These are phyloP conservation scores for Zygotorulaspora mrakii DNA, from an alignment of 1,139 yeast genomes.

Conservation along the genomic window DNA sequence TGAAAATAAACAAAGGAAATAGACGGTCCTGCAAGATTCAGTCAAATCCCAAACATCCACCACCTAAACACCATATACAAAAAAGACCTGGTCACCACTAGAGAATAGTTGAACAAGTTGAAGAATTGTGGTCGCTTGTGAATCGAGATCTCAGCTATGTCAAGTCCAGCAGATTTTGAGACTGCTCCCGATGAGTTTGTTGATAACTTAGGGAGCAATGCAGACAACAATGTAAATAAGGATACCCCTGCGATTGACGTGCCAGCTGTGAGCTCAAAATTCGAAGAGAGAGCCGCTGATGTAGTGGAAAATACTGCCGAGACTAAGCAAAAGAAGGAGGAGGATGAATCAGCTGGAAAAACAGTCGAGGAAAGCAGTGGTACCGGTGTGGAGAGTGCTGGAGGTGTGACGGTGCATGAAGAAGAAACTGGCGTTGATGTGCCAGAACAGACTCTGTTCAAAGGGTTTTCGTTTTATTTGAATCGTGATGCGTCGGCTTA, in stretches of 20 bases:
- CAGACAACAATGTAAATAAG: constrained; percentile 1
- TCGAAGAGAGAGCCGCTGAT: constrained; percentile 4
- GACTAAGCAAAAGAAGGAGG: background rate
- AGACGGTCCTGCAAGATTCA: constrained; percentile 6
- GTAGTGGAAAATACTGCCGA: no score
- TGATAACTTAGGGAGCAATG: constrained; percentile 19
- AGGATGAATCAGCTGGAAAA: constrained; percentile 2
- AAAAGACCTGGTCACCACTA: constrained; percentile 9
- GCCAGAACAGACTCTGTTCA: constrained; percentile 15
- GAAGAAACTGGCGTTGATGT: no score
- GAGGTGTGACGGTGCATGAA: no score
- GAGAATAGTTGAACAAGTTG: constrained; percentile 1
- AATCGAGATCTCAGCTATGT: constrained; percentile 11
- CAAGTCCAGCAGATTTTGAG: constrained; percentile 23
- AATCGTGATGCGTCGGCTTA: constrained; percentile 23
- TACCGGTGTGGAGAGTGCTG: background rate
- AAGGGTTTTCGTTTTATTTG: constrained; percentile 27
- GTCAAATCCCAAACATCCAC: constrained; percentile 16
- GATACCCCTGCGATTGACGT: constrained; percentile 2
- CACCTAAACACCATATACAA: constrained; percentile 25
- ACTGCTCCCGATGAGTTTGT: constrained; percentile 28
- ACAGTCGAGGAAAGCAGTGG: background rate
- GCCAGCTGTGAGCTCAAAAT: background rate
- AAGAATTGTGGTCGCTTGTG: background rate
- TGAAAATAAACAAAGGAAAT: constrained; percentile 7